phyloP scores from a whole-genome alignment of 768 basidiomycete genomes.

The Russula sp. region DNA sequence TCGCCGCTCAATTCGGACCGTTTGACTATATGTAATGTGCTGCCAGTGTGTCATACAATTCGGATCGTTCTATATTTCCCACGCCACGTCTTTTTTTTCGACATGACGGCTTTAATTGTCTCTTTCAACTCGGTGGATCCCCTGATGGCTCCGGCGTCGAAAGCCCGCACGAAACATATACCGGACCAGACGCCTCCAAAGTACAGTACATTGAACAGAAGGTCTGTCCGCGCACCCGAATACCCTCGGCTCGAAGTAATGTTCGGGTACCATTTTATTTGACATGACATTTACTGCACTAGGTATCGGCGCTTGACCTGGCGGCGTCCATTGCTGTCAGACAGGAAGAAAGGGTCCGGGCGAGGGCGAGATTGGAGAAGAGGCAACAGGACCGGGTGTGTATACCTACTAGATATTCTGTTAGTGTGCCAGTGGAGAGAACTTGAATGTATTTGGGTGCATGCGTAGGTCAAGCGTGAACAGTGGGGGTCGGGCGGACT shows the following conservation, averaged over 20 bases:
- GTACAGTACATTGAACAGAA: neutral
- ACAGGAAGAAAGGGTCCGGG: neutral
- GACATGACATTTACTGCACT: constrained; percentile 10
- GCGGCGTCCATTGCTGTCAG: constrained; percentile 5
- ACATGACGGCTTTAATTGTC: neutral
- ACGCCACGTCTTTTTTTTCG: neutral
- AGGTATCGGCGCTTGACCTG: constrained; percentile 4
- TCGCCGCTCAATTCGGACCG: constrained; percentile 1
- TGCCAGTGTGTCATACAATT: neutral
- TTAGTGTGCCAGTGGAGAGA: too few species aligned
- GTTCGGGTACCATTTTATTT: constrained; percentile 1
- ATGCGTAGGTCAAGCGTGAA: too few species aligned
- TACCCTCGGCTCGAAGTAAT: constrained; percentile 13
- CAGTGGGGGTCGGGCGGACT: too few species aligned
- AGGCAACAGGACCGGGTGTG: neutral
- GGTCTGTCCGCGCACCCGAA: constrained; percentile 14
- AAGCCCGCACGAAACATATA: constrained; percentile 10
- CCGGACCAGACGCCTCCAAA: neutral
- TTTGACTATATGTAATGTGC: neutral
- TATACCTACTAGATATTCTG: neutral
- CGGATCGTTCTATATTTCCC: neutral
- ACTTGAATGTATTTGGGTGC: too few species aligned
- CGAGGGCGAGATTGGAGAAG: neutral
- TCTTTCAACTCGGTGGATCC: neutral
- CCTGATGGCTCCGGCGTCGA: constrained; percentile 1